A percentile compares a stretch with the other conserved stretches of the same genome.
These are phyloP conservation scores for Sisymbrium altissimum DNA, from an alignment of 345 rosid genomes.

Conservation along the genomic window DNA sequence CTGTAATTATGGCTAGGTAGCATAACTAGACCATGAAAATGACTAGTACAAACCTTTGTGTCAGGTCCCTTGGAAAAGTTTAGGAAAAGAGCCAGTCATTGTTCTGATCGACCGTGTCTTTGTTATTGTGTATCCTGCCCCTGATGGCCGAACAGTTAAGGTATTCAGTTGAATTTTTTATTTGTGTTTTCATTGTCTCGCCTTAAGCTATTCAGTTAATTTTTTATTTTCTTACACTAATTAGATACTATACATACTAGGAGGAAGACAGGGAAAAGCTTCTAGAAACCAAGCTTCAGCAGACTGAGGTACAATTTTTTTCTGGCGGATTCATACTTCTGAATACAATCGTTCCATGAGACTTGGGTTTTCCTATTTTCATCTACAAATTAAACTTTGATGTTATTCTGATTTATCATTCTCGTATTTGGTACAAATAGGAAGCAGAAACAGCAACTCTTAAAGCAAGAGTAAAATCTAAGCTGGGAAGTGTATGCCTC, in stretches of 20 bases:
- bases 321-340: conserved; percentile 18
- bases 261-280: conserved; percentile 85
- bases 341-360: neutral
- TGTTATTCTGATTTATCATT: conserved; percentile 18
- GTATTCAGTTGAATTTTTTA: conserved; percentile 32
- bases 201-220: conserved; percentile 3
- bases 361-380: conserved; percentile 1
- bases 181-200: conserved; percentile 7
- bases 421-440: conserved; percentile 39
- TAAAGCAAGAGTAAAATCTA: conserved; percentile 81
- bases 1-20: conserved; percentile 1
- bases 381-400: conserved; percentile 8
- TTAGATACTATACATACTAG: conserved; percentile 49
- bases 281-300: conserved; percentile 85
- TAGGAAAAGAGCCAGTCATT: conserved; percentile 95
- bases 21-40: neutral
- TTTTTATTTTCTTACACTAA: neutral
- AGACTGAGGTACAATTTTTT: conserved; percentile 64
- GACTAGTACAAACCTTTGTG: conserved; percentile 16
- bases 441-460: conserved; percentile 90
- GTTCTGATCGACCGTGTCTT: conserved; percentile 92
- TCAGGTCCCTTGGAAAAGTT: conserved; percentile 98
- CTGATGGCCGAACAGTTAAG: conserved; percentile 58
- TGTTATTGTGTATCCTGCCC: conserved; percentile 77
- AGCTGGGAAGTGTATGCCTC: conserved; percentile 75